Base-by-base conservation (phyloP, 2,329 filamentous ascomycete genomes). In the Hypomyces rosellus region DNA sequence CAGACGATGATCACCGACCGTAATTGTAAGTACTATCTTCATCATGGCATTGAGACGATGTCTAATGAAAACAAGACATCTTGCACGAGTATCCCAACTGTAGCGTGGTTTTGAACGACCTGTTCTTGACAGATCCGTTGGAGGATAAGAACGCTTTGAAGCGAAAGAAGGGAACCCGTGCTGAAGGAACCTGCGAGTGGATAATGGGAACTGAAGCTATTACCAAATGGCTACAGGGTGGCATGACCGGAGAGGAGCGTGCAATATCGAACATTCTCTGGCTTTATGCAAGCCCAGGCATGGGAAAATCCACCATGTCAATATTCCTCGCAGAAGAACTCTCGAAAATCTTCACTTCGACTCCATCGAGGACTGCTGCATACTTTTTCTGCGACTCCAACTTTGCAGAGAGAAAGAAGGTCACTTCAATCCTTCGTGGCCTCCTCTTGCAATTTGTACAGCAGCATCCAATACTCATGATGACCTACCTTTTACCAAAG, bases 361-460 rank as follows among this genome's bases (percentile, higher is more conserved):
- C 45, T 4, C 15, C 34, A 1, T 34, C n/a, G 5, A 56, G 55
- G 30, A 55, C 54, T 2, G 50, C 60, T 3, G 53, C 51, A 3
- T 60, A 58, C 43, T 59, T 60, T 45, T 61, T 62, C 48, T 59
- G 55, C 49, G 56, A 62, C 48, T 61, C 57, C 2, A 43, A 45
- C 34, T 57, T 51, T 46, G 46, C 57, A 20, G 52, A 37, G 40
- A 57, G 56, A 13, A 59, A 53, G 38, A 59, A 56, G 2, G 56
- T 57, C 33, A 55, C 52, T 11, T 49, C 54, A 13, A 44, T 62
- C 15, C 30, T 60, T 39, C 38, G 58, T n/a, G 58, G 59, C 4
- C 55, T 62, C 44, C 49, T 62, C 30, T 41, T 45, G 13, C 55
- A 60, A 43, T 50, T 62, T 6, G 41, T 59, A 8, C 41, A 57